Evolutionary conservation across 179 eudicot species (phyloP).

Genomic region (Silene noctiflora): DNA sequence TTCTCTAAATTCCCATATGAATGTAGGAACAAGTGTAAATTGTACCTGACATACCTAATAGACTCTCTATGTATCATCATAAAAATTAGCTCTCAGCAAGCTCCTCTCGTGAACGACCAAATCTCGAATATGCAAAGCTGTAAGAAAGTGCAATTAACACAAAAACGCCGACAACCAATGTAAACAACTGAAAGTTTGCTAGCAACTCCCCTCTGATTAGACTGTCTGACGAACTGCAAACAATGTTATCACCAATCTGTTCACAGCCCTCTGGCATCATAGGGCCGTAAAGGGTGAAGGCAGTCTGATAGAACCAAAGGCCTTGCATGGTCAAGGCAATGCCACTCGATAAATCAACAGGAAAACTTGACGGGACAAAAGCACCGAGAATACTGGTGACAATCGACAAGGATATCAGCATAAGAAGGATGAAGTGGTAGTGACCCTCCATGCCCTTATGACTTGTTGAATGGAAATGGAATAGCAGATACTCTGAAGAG

Average conservation of each 20-base stretch:
- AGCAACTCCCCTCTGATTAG: constrained; percentile 18
- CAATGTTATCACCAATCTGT: constrained; percentile 14
- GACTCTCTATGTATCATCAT: not conserved
- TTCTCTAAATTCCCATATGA: not conserved
- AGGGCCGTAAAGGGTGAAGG: constrained; percentile 22
- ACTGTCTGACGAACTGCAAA: constrained; percentile 13
- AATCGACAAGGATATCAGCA: constrained; percentile 16
- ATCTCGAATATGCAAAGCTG: constrained; percentile 12
- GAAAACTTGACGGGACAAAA: constrained; percentile 14
- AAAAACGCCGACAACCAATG: constrained; percentile 13
- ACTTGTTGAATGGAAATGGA: constrained; percentile 73
- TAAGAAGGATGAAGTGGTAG: constrained; percentile 20
- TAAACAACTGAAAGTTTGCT: constrained; percentile 18
- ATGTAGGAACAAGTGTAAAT: constrained; percentile 2
- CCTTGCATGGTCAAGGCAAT: constrained; percentile 17
- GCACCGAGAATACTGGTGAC: constrained; percentile 18
- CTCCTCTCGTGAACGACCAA: constrained; percentile 7
- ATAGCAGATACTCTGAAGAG: constrained; percentile 65
- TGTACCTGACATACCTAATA: not conserved
- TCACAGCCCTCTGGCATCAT: constrained; percentile 18
- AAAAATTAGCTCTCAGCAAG: constrained; percentile 15
- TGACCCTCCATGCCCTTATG: constrained; percentile 75
- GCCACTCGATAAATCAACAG: constrained; percentile 19
- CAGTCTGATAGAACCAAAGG: constrained; percentile 21
- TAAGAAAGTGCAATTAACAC: constrained; percentile 9